phyloP scores from a whole-genome alignment of 2,329 filamentous ascomycete genomes.

The Talaromyces sp. region DNA sequence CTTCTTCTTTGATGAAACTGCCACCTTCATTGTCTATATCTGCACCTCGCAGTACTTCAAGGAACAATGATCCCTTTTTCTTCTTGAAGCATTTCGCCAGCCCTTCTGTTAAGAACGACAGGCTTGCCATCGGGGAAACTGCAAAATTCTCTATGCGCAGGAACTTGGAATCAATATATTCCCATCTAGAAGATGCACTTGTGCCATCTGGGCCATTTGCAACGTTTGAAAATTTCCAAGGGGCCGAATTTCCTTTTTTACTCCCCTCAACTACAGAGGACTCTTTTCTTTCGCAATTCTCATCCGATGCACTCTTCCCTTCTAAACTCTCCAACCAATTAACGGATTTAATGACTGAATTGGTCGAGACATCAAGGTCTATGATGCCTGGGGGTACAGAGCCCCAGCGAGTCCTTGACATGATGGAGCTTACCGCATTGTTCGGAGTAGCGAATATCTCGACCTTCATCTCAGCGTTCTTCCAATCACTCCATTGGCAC shows the following conservation, averaged over 20 bases:
- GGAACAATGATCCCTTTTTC: constrained; percentile 37
- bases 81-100: constrained; percentile 35
- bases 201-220: constrained; percentile 23
- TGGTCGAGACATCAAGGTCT: constrained; percentile 33
- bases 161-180: constrained; percentile 31
- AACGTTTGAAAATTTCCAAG: constrained; percentile 13
- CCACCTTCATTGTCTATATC: constrained; percentile 9
- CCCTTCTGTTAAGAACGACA: constrained; percentile 29
- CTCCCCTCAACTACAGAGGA: constrained; percentile 16
- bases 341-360: constrained; percentile 26
- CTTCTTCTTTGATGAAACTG: neutral
- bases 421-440: constrained; percentile 23
- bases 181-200: constrained; percentile 31
- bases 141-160: constrained; percentile 31
- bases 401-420: constrained; percentile 11
- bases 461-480: constrained; percentile 31
- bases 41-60: neutral
- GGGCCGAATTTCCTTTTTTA: constrained; percentile 15
- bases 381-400: constrained; percentile 16
- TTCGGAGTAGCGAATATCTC: constrained; percentile 31
- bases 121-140: constrained; percentile 34
- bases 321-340: constrained; percentile 29
- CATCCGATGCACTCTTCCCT: constrained; percentile 19
- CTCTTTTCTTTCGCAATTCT: constrained; percentile 18
- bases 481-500: constrained; percentile 37